Base-by-base conservation (phyloP, 441 rosid genomes). In the Bruguiera hainesii region DNA sequence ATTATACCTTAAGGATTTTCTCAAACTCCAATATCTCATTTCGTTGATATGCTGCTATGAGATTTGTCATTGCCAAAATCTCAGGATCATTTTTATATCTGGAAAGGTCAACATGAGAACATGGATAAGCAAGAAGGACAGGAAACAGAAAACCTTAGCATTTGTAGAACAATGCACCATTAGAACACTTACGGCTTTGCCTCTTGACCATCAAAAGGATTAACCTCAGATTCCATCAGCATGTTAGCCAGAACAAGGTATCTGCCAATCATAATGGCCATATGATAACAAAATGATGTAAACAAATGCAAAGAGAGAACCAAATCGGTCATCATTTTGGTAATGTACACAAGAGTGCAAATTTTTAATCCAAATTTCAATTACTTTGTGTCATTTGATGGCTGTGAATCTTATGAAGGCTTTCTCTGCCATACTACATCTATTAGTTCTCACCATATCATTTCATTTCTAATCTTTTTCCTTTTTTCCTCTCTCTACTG, bases 161-260 rank as follows among this genome's bases (percentile, higher is more conserved):
- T 20, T 37, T 37, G 16, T 20, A 2, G 21, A 19, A 57, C 46
- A 29, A 31, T 21, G 19, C 46, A 58, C 26, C 21, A 51, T 51
- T n/a, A 11, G 53, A 50, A 46, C 48, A 76, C 99, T 92, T 86
- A 92, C 99, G 99, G 98, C 71, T 93, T 96, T 61, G 99, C 99
- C 86, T 96, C 99, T 77, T 96, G 99, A 60, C 99, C 99, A 56
- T 92, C 99, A 79, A 96, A 96, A 52, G 99, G 99, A 78, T 96
- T 96, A 61, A 96, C 99, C 85, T 96, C 93, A 20, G 98, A 96
- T 77, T 93, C 99, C 99, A 96, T 93, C 81, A 96, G 84, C 99
- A 96, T 96, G 74, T 96, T 96, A 31, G 98, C 99, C 71, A 96
- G 83, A 82, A 96, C 99, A 79, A 96, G 85, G 75, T 96, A 96